These are phyloP conservation scores for Ananas comosus DNA, from an alignment of 176 grass and related monocot species.

Conservation along the genomic window DNA sequence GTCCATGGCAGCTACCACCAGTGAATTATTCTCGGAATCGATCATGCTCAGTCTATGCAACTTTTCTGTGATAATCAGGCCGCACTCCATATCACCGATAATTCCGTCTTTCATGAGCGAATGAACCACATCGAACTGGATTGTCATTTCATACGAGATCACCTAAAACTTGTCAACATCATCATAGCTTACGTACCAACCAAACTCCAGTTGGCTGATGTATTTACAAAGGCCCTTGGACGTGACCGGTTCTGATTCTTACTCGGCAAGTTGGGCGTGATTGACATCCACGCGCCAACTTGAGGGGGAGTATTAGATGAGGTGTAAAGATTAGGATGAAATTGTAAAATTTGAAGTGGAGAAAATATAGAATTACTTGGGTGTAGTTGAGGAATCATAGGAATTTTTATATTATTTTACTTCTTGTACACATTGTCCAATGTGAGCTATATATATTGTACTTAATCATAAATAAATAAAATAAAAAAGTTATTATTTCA, in stretches of 20 bases:
- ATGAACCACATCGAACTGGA: background rate
- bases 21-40: background rate
- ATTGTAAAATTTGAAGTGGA: too few relatives aligned
- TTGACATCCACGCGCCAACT: background rate
- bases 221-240: background rate
- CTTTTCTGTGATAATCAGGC: background rate
- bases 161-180: background rate
- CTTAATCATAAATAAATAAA: too few relatives aligned
- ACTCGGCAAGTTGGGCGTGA: background rate
- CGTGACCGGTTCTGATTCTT: background rate
- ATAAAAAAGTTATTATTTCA: too few relatives aligned
- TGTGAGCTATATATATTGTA: too few relatives aligned
- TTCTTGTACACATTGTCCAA: too few relatives aligned
- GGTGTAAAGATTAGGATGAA: too few relatives aligned
- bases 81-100: background rate
- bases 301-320: background rate
- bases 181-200: background rate
- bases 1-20: background rate
- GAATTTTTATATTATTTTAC: too few relatives aligned
- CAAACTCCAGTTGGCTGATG: background rate
- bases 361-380: too few relatives aligned
- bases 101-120: background rate
- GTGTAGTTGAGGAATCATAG: too few relatives aligned
- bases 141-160: background rate
- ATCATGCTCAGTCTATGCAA: background rate